A percentile compares a stretch with the other conserved stretches of the same genome.
These are phyloP conservation scores for Pholiota molesta DNA, from an alignment of 768 basidiomycete genomes.

Conservation along the genomic window DNA sequence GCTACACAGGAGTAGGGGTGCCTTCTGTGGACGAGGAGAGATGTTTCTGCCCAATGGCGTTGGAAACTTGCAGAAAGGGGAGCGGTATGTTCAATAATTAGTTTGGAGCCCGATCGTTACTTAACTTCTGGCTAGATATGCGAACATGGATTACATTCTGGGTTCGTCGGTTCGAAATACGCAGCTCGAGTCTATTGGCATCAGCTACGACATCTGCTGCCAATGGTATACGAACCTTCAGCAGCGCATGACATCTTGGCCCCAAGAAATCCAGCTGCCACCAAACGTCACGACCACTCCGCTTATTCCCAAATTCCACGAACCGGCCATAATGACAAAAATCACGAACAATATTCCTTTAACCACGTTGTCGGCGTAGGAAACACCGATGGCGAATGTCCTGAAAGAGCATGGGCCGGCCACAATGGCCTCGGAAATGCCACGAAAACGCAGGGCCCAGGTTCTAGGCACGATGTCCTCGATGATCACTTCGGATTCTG, in stretches of 20 bases:
- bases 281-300: conserved; percentile 1
- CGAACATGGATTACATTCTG: conserved; percentile 22
- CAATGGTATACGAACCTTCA: conserved; percentile 30
- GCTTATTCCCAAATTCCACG: conserved; percentile 33
- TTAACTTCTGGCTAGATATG: conserved; percentile 7
- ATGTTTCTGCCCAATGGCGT: conserved; percentile 17
- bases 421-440: conserved; percentile 28
- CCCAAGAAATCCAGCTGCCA: neutral
- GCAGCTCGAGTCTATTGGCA: neutral
- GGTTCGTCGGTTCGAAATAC: conserved; percentile 2
- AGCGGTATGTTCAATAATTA: conserved; percentile 24
- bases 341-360: conserved; percentile 28
- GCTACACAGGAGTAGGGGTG: conserved; percentile 17
- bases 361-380: conserved; percentile 28
- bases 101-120: neutral
- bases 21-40: conserved; percentile 12
- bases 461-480: conserved; percentile 12
- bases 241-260: conserved; percentile 14
- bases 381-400: conserved; percentile 33
- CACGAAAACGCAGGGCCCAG: conserved; percentile 37
- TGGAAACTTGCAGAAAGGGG: conserved; percentile 34
- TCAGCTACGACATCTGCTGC: conserved; percentile 35
- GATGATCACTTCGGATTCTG: conserved; percentile 15
- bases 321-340: conserved; percentile 25
- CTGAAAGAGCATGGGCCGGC: conserved; percentile 34